Base-by-base conservation (phyloP, 2,329 filamentous ascomycete genomes). In the Macrophomina phaseolina region DNA sequence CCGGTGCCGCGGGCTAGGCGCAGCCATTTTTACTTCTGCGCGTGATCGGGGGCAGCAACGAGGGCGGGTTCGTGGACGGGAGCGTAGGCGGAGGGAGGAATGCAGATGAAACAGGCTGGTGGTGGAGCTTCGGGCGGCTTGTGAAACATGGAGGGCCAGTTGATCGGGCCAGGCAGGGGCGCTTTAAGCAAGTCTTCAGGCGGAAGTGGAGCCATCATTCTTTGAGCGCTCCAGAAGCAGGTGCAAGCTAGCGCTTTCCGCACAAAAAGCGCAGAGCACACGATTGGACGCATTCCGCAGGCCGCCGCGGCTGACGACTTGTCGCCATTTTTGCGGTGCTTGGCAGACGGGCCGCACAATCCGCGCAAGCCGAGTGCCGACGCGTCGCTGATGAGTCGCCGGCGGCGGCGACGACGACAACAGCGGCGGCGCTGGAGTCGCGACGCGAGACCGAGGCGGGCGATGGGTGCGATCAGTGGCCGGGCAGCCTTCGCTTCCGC, bases 1-100 rank as follows among this genome's bases (percentile, higher is more conserved):
- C 65, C 53, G 69, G 14, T 65, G 64, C 53, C 55, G 52, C n/a
- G 68, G 7, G 55, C 30, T 51, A 46, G 52, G 67, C 69, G 66
- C 56, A 34, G 64, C 58, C 58, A 62, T 62, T 49, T 62, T 62
- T 38, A 52, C 9, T 7, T 16, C 28, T 28, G 7, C 42, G 42
- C 12, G 53, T 69, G 68, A 69, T 69, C 69, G 40, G 67, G 58
- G 69, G 70, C 68, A 69, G 66, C 66, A 66, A 65, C 56, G 67
- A 67, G 64, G 67, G 53, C 38, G 51, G 51, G 14, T 30, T 36
- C 51, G 53, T 49, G 16, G 52, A 12, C 18, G 28, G 45, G 23
- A 60, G 64, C 36, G 51, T 66, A 58, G 16, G 52, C 36, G 18
- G 7, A 4, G 5, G 38, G 45, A 62, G 58, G 58, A 62, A 62